phyloP scores from a whole-genome alignment of 2,329 filamentous ascomycete genomes.

The Stachybotrys elegans region DNA sequence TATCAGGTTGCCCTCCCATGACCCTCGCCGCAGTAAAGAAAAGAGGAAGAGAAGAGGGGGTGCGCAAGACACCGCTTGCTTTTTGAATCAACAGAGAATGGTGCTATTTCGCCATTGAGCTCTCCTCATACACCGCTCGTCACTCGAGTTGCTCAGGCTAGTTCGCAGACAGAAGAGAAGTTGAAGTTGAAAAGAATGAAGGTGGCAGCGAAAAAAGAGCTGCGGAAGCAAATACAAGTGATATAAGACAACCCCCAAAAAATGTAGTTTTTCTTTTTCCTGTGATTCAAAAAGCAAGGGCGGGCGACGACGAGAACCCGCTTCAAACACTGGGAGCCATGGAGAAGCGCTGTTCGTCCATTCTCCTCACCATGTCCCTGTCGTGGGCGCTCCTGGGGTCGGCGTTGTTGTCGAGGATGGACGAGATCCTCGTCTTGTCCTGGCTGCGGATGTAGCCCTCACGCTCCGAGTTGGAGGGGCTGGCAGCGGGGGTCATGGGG shows the following conservation, averaged over 20 bases:
- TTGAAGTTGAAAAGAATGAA: no score
- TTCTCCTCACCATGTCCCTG: conserved; percentile 50
- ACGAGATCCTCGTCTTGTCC: conserved; percentile 58
- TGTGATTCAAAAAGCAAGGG: background rate
- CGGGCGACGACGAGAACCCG: no score
- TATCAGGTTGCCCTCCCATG: no score
- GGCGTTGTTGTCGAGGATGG: conserved; percentile 56
- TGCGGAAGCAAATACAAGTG: background rate
- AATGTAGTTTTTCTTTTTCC: background rate
- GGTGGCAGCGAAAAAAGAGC: no score
- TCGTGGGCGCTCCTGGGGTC: conserved; percentile 53
- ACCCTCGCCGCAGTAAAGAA: no score
- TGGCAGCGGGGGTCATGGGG: conserved; percentile 49
- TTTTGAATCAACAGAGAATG: no score
- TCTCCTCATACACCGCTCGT: no score
- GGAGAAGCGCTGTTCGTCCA: conserved; percentile 46
- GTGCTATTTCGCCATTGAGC: no score
- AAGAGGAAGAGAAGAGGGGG: no score
- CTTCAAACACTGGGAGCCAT: conserved; percentile 13
- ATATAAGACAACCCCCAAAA: background rate
- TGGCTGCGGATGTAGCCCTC: conserved; percentile 33
- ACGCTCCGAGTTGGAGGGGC: conserved; percentile 42
- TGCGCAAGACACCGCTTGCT: no score
- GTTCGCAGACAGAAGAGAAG: no score
- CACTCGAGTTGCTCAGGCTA: no score